Base-by-base conservation (phyloP, 192 early-diverging fungal species). In the Mycoemilia scoparia region DNA sequence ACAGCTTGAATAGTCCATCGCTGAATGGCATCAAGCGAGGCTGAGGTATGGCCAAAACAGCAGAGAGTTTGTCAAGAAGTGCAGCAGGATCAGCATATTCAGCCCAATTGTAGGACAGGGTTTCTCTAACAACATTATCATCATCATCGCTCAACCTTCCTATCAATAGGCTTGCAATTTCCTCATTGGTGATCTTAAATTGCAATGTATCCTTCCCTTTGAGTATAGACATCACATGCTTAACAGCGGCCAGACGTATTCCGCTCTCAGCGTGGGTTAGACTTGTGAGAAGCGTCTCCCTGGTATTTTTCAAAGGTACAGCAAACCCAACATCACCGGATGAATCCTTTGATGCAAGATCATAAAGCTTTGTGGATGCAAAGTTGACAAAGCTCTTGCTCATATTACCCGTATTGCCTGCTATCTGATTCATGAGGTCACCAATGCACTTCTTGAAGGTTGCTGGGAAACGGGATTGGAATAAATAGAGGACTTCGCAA, bases 231-330 rank as follows among this genome's bases (percentile, higher is more conserved):
- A 45, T 43, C 22, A 89, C 45, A 33, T 72, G 75, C 38, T 74
- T 67, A 11, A 82, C 46, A 10, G 76, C 84, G 4, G 79, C 38
- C 17, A 82, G 49, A 6, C 88, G 70, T 14, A 84, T 68, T 8
- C 68, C 60, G 0, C 68, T 36, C 12, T 87, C 71, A 1, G 69
- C 59, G 35, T 84, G 78, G 34, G 79, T 70, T 31, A 92, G 57
- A 60, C 77, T 76, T 32, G 89, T 66, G 40, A 68, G 89, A 14
- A 92, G 51, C 3, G 82, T 86, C 1, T 84, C 86, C 30, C 71
- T 70, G 3, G 70, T 64, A 26, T 76, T 73, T 36, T 69, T 58
- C 8, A 88, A 46, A 2, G 75, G 48, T 38, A 62, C 15, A 15
- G 38, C 43, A 17, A 36, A 24, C 41, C 59, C 54, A 16, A 21